Base-by-base conservation (phyloP, 2,329 filamentous ascomycete species). In the Xylariaceae sp. region DNA sequence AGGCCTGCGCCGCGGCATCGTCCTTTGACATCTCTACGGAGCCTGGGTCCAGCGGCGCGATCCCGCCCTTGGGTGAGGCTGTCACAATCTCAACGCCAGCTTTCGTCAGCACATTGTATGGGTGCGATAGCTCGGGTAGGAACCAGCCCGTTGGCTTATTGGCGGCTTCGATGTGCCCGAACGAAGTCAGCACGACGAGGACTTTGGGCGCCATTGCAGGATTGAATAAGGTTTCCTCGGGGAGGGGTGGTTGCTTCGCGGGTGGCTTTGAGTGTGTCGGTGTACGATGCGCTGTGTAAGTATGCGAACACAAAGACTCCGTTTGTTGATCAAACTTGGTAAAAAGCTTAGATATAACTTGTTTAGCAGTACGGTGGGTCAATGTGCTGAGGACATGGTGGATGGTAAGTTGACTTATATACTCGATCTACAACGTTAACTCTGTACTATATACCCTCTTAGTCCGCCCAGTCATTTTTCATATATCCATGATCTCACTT, bases 131-230 rank as follows among this genome's bases (percentile, higher is more conserved):
- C 67, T 88, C 86, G 52, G 81, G 77, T 64, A 91, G 74, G 67
- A 83, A 91, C 87, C 87, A 91, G 59, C 88, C 88, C 0, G 87
- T 89, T 8, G 80, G 79, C 64, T 75, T 75, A 64, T 76, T 76
- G 37, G 77, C 75, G 62, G 73, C 67, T 62, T 74, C 74, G 41
- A 83, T 77, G 69, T 75, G 72, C 67, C 69, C 71, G 69, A 82
- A 78, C 56, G 86, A 90, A 60, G 85, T 88, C 57, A 91, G 82
- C 53, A 91, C 83, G 70, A 90, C 74, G 74, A 91, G 86, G 59
- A 91, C 74, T 70, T 87, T 88, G 63, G 75, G 77, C 29, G 77
- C 73, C 78, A 81, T 81, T 52, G 26, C 66, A 42, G n/a, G n/a
- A n/a, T n/a, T n/a, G n/a, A n/a, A n/a, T n/a, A n/a, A n/a, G n/a